phyloP scores from a whole-genome alignment of 2,329 filamentous ascomycete genomes.

The Claviceps purpurea region DNA sequence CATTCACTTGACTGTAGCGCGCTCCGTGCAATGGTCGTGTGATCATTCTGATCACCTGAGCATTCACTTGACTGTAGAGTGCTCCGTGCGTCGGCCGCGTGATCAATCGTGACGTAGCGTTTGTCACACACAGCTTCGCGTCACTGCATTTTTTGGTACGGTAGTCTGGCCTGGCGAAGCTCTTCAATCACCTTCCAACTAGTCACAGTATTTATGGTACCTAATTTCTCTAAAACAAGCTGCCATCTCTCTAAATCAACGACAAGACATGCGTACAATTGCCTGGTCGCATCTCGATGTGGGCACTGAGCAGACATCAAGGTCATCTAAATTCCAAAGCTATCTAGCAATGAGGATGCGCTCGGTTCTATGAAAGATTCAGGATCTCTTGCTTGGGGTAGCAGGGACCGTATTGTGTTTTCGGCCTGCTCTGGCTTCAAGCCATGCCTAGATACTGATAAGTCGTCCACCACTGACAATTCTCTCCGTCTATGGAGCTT shows the following conservation, averaged over 20 bases:
- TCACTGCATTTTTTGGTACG: no score
- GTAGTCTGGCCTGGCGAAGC: no score
- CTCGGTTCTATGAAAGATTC: slow-evolving; percentile 92
- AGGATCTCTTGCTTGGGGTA: slow-evolving; percentile 48
- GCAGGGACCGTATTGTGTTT: not conserved
- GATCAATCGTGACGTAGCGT: no score
- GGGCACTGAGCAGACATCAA: not conserved
- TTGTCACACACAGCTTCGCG: no score
- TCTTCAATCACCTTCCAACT: no score
- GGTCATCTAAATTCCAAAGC: slow-evolving; percentile 63
- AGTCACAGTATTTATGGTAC: no score
- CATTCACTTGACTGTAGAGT: no score
- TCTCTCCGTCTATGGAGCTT: slow-evolving; percentile 57
- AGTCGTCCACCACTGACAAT: slow-evolving; percentile 68
- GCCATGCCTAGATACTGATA: slow-evolving; percentile 35
- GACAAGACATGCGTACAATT: not conserved
- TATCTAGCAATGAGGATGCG: slow-evolving; percentile 74
- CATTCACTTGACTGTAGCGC: no score
- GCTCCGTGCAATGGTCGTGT: no score
- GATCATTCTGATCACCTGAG: no score
- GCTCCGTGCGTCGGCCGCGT: no score
- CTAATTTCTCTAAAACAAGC: no score
- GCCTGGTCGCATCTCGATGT: not conserved
- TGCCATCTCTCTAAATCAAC: not conserved
- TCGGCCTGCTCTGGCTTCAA: slow-evolving; percentile 18